phyloP scores from a whole-genome alignment of 371 early-diverging fungal genomes.

The Dichotomocladium elegans region DNA sequence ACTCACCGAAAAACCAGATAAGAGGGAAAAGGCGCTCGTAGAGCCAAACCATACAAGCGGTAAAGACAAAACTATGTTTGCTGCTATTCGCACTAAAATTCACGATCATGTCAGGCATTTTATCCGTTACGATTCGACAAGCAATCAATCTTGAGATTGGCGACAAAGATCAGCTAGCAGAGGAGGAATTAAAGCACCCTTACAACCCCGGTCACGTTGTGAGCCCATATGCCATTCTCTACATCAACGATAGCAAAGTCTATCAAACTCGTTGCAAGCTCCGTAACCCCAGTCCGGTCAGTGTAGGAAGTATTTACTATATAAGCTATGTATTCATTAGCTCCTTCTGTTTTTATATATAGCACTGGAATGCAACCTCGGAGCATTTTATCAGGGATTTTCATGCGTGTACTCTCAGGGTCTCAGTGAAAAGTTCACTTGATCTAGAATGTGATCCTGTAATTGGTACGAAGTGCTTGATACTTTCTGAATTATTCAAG shows the following conservation, averaged over 20 bases:
- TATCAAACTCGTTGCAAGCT: conserved; percentile 29
- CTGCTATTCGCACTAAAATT: background rate
- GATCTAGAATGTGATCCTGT: conserved; percentile 40
- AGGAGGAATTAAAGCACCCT: conserved; percentile 34
- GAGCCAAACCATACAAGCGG: conserved; percentile 26
- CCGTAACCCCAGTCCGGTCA: conserved; percentile 36
- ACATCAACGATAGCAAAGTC: conserved; percentile 39
- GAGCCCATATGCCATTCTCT: conserved; percentile 36
- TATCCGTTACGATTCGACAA: conserved; percentile 29
- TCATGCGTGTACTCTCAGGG: conserved; percentile 17
- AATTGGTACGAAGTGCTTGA: conserved; percentile 20
- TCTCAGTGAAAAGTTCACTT: conserved; percentile 28
- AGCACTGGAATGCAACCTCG: conserved; percentile 41
- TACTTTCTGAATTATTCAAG: conserved; percentile 22
- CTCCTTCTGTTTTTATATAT: background rate
- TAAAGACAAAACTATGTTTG: background rate
- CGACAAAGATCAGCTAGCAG: conserved; percentile 21
- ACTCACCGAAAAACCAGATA: conserved; percentile 12
- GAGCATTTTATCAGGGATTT: conserved; percentile 32
- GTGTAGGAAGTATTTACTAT: too few species aligned
- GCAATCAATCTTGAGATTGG: conserved; percentile 39
- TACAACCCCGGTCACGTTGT: conserved; percentile 32
- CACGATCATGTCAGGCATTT: conserved; percentile 9
- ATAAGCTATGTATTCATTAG: background rate
- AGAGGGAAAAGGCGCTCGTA: conserved; percentile 8